Conservation (phyloP, 805 yeast species). For the Kazachstania taianensis region DNA sequence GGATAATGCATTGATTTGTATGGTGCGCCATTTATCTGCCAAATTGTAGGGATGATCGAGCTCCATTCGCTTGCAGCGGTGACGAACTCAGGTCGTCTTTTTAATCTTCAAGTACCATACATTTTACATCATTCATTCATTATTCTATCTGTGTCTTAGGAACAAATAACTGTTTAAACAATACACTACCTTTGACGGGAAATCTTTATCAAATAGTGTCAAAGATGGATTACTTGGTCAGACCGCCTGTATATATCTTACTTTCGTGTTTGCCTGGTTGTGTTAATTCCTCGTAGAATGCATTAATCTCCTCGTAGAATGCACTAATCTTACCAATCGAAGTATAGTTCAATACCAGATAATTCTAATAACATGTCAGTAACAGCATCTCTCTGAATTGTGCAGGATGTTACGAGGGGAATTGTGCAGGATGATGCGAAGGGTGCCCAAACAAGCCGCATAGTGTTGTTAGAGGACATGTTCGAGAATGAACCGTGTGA, state of each 20-base stretch:
- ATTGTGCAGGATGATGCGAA: no score
- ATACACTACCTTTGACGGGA: conserved; percentile 4
- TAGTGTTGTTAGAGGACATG: conserved; percentile 2
- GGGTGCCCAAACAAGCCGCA: conserved; percentile 2
- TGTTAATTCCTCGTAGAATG: conserved; percentile 9
- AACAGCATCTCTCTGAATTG: background rate
- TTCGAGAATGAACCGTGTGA: background rate
- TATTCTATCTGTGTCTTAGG: no score
- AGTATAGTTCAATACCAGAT: conserved; percentile 6
- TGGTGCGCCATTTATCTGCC: no score
- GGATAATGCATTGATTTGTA: no score
- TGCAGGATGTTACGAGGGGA: no score
- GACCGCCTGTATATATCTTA: background rate
- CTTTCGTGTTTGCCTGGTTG: background rate
- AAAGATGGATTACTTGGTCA: background rate
- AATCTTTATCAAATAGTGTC: conserved; percentile 4
- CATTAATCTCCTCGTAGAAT: conserved; percentile 10
- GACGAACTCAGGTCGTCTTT: no score
- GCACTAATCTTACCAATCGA: no score
- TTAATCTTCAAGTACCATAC: no score
- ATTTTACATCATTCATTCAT: no score
- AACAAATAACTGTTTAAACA: no score
- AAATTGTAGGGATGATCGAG: no score
- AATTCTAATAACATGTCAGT: conserved; percentile 8
- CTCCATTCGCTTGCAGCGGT: no score